Evolutionary conservation across 805 yeast species (phyloP).

Genomic region (Tetrapisispora iriomotensis): DNA sequence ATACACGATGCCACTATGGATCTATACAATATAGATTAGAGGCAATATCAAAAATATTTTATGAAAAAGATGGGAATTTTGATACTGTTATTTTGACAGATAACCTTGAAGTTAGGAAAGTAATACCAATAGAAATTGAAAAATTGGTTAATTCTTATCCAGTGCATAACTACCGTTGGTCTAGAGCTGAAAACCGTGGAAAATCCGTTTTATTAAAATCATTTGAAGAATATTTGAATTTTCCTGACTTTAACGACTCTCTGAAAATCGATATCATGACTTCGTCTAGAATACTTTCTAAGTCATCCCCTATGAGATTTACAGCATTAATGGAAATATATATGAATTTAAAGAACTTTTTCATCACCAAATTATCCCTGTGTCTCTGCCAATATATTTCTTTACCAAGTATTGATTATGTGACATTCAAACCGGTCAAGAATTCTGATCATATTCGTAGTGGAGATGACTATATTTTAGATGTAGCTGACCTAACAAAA

Average conservation of each 20-base stretch:
- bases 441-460: background rate
- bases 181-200: background rate
- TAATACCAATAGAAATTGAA: slow-evolving; percentile 5
- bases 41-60: slow-evolving; percentile 2
- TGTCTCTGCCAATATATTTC: slow-evolving; percentile 10
- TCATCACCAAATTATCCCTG: slow-evolving; percentile 5
- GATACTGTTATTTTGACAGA: slow-evolving; percentile 13
- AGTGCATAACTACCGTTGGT: background rate
- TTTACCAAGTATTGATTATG: slow-evolving; percentile 10
- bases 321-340: slow-evolving; percentile 1
- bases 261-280: slow-evolving; percentile 6
- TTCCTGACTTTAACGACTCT: background rate
- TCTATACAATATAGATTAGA: slow-evolving; percentile 5
- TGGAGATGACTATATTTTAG: background rate
- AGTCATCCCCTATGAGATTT: slow-evolving; percentile 6
- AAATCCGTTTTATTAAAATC: background rate
- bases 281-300: slow-evolving; percentile 11
- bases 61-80: slow-evolving; percentile 1
- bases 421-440: background rate
- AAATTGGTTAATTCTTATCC: slow-evolving; percentile 4
- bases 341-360: slow-evolving; percentile 1
- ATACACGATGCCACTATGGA: slow-evolving; percentile 3
- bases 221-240: background rate
- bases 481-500: too few species aligned
- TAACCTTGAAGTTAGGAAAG: slow-evolving; percentile 9